phyloP scores from a whole-genome alignment of 2,329 filamentous ascomycete species.

The Paraphoma sp. region DNA sequence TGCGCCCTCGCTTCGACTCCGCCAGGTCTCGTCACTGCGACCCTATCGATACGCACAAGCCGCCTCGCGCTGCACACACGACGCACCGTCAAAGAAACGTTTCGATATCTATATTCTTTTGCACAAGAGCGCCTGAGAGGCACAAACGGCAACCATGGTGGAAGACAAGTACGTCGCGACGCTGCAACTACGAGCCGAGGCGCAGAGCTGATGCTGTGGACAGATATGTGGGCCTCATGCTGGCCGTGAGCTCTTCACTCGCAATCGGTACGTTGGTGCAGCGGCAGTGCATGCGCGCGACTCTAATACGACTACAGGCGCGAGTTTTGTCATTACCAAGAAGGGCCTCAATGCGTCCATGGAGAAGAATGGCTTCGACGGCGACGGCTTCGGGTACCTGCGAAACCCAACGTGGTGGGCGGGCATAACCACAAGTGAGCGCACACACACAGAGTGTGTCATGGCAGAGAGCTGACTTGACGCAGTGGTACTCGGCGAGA shows the following conservation, averaged over 20 bases:
- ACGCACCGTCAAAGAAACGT: background rate
- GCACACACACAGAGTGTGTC: background rate
- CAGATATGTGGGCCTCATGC: slow-evolving; percentile 50
- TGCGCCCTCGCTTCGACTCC: background rate
- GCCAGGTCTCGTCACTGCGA: background rate
- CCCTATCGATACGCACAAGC: background rate
- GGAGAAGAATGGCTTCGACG: slow-evolving; percentile 92
- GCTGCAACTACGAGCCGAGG: slow-evolving; percentile 2
- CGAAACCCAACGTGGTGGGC: slow-evolving; percentile 98
- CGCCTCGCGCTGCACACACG: background rate
- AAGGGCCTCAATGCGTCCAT: slow-evolving; percentile 94
- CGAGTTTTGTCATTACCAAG: slow-evolving; percentile 98
- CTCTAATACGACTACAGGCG: slow-evolving; percentile 61
- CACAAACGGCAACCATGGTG: slow-evolving; percentile 34
- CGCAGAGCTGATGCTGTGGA: slow-evolving; percentile 30
- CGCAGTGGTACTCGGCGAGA: slow-evolving; percentile 86
- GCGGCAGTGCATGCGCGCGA: too few relatives aligned
- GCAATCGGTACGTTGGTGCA: slow-evolving; percentile 41
- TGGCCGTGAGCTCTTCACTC: slow-evolving; percentile 50
- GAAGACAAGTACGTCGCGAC: slow-evolving; percentile 50
- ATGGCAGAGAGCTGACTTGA: slow-evolving; percentile 19
- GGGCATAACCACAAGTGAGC: slow-evolving; percentile 84
- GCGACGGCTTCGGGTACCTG: slow-evolving; percentile 93
- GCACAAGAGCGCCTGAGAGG: slow-evolving; percentile 8
- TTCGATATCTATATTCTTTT: background rate